Conservation (phyloP, 306 rosid species). For the Rubus parviflorus region DNA sequence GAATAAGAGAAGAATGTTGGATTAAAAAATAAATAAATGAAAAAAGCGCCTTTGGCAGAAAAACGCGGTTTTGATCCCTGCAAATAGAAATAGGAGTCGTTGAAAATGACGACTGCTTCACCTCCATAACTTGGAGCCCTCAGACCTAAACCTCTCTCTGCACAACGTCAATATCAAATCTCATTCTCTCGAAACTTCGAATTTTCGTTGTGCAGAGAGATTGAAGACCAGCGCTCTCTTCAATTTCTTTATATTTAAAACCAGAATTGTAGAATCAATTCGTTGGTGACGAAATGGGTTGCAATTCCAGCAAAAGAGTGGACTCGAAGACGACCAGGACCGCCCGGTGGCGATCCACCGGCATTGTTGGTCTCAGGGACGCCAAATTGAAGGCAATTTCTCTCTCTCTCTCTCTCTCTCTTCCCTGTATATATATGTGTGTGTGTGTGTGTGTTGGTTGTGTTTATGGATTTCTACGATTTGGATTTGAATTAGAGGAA, state of each 20-base stretch:
- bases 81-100: not conserved
- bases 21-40: not conserved
- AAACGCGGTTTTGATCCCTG: conserved; percentile 8
- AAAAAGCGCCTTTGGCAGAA: not conserved
- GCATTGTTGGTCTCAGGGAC: conserved; percentile 89
- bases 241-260: not conserved
- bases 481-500: not conserved
- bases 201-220: conserved; percentile 4
- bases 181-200: not conserved
- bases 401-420: conserved; percentile 4
- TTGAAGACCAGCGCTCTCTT: not conserved
- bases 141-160: conserved; percentile 17
- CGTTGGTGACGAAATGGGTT: conserved; percentile 50
- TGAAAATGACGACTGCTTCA: not conserved
- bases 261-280: conserved; percentile 3
- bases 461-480: not conserved
- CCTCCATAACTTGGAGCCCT: not conserved
- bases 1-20: not conserved
- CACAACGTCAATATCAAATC: conserved; percentile 8
- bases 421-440: not conserved
- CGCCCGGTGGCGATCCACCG: conserved; percentile 96
- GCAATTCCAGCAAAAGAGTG: conserved; percentile 53
- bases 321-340: conserved; percentile 58
- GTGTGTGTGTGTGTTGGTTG: not conserved
- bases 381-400: conserved; percentile 73